phyloP scores from a whole-genome alignment of 495 filamentous ascomycete species.

The Cladorrhinum samala region DNA sequence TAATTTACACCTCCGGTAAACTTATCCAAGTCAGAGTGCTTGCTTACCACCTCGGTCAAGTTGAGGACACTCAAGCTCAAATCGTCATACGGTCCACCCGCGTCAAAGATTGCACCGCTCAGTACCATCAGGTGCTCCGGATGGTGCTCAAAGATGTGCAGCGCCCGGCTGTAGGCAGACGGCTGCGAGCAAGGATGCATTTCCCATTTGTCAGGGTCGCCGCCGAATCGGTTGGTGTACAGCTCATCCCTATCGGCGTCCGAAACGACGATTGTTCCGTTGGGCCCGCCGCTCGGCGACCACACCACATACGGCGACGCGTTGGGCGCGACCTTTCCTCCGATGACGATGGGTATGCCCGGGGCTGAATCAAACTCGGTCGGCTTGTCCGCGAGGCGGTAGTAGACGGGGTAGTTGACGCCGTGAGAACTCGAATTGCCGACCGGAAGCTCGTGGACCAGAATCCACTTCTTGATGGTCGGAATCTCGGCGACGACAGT shows the following conservation, averaged over 20 bases:
- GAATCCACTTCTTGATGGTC: slow-evolving; percentile 24
- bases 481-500: slow-evolving; percentile 39
- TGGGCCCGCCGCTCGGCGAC: slow-evolving; percentile 45
- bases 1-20: neutral
- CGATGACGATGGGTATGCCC: slow-evolving; percentile 39
- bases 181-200: slow-evolving; percentile 37
- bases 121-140: slow-evolving; percentile 34
- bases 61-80: slow-evolving; percentile 4
- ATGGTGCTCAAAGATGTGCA: slow-evolving; percentile 39
- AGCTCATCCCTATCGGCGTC: slow-evolving; percentile 44
- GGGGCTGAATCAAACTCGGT: slow-evolving; percentile 44
- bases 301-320: slow-evolving; percentile 52
- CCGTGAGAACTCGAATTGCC: slow-evolving; percentile 26
- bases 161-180: slow-evolving; percentile 44
- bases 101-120: slow-evolving; percentile 17
- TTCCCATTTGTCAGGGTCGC: slow-evolving; percentile 49
- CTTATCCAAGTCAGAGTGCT: neutral
- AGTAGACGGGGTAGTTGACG: slow-evolving; percentile 47
- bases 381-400: slow-evolving; percentile 45
- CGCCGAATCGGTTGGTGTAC: slow-evolving; percentile 53
- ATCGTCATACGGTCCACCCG: slow-evolving; percentile 3
- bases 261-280: slow-evolving; percentile 55
- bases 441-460: slow-evolving; percentile 23
- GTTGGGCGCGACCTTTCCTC: slow-evolving; percentile 43
- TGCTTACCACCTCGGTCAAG: slow-evolving; percentile 1